phyloP scores from a whole-genome alignment of 768 basidiomycete genomes.

The Infundibulicybe gibba region DNA sequence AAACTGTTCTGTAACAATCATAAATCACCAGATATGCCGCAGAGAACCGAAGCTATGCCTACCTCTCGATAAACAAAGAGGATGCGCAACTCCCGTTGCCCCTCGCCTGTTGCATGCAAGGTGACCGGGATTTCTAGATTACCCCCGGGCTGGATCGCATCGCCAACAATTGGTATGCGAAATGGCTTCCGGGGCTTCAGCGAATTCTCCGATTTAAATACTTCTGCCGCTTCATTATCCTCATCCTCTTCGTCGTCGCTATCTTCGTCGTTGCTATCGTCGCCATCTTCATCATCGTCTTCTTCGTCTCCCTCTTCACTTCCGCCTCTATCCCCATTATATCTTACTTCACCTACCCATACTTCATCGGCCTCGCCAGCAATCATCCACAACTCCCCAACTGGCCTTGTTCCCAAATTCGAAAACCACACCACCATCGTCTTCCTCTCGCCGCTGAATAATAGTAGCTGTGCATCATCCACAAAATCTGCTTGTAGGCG shows the following conservation, averaged over 20 bases:
- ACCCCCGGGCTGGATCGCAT: constrained; percentile 42
- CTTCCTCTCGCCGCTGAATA: constrained; percentile 70
- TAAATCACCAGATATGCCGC: background rate
- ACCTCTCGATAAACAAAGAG: constrained; percentile 66
- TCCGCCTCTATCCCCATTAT: too few species aligned
- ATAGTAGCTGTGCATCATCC: constrained; percentile 44
- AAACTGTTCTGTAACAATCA: constrained; percentile 37
- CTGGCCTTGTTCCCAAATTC: constrained; percentile 59
- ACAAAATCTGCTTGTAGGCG: constrained; percentile 57
- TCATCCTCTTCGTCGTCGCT: background rate
- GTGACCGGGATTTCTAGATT: constrained; percentile 47
- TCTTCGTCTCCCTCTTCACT: too few species aligned
- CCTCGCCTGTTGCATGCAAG: constrained; percentile 46
- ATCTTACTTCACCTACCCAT: constrained; percentile 37
- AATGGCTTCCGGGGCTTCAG: constrained; percentile 43
- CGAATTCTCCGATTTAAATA: constrained; percentile 48
- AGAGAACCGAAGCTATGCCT: constrained; percentile 2
- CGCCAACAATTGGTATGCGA: constrained; percentile 34
- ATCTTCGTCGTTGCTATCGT: background rate
- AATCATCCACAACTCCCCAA: constrained; percentile 74
- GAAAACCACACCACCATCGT: constrained; percentile 51
- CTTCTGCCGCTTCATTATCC: constrained; percentile 23
- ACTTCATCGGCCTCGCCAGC: constrained; percentile 57
- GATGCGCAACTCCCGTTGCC: constrained; percentile 50
- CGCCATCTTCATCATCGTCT: background rate